Conservation (phyloP, 2,329 filamentous ascomycete species). For the Ophiostoma ips region DNA sequence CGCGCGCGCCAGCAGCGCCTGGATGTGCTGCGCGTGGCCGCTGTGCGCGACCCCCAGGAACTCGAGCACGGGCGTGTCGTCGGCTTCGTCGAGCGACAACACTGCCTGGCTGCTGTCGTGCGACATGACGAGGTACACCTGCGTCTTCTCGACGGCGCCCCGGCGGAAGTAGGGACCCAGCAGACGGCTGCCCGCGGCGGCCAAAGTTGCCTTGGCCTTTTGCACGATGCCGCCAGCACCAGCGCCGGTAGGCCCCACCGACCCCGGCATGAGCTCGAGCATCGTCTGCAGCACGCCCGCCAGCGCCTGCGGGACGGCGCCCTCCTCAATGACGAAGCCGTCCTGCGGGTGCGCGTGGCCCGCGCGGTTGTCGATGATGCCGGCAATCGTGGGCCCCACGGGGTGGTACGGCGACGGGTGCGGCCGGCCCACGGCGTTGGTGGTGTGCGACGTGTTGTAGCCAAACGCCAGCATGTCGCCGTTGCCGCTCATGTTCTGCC, state of each 20-base stretch:
- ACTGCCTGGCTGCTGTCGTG: slow-evolving; percentile 51
- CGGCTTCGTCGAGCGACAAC: slow-evolving; percentile 39
- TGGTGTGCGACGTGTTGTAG: slow-evolving; percentile 43
- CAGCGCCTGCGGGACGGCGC: slow-evolving; percentile 43
- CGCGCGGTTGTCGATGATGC: slow-evolving; percentile 45
- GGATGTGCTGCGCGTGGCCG: slow-evolving; percentile 38
- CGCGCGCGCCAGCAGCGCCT: slow-evolving; percentile 36
- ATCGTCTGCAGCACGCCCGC: slow-evolving; percentile 41
- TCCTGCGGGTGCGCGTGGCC: slow-evolving; percentile 40
- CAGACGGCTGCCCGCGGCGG: slow-evolving; percentile 37
- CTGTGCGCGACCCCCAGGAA: slow-evolving; percentile 45
- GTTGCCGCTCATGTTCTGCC: slow-evolving; percentile 50
- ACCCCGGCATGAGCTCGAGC: slow-evolving; percentile 39
- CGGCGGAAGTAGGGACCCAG: slow-evolving; percentile 42
- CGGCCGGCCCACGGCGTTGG: slow-evolving; percentile 41
- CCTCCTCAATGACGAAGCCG: slow-evolving; percentile 52
- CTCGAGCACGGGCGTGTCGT: slow-evolving; percentile 42
- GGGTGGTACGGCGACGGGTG: slow-evolving; percentile 36
- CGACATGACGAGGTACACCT: slow-evolving; percentile 53
- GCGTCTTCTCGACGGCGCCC: slow-evolving; percentile 44
- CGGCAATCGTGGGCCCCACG: slow-evolving; percentile 48
- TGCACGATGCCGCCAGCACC: slow-evolving; percentile 20
- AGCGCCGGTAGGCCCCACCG: slow-evolving; percentile 16
- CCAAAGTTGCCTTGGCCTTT: slow-evolving; percentile 31
- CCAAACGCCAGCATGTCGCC: slow-evolving; percentile 53